These are phyloP conservation scores for Xylaria sp. DNA, from an alignment of 2,329 filamentous ascomycete species.

Conservation along the genomic window DNA sequence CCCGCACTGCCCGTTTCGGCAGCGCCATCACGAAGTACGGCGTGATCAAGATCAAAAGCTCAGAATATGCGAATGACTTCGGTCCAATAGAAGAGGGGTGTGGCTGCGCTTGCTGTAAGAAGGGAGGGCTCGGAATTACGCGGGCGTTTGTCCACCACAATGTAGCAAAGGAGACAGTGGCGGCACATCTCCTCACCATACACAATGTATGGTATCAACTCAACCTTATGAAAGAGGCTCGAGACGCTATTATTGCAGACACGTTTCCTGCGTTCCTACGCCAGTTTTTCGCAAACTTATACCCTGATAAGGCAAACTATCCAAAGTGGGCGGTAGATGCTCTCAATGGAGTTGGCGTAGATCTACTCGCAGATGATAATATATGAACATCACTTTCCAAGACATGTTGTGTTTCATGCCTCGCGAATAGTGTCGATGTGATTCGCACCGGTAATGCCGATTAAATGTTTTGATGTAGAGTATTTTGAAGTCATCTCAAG, in stretches of 20 bases:
- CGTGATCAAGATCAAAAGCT: constrained; percentile 85
- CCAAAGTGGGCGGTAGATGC: constrained; percentile 89
- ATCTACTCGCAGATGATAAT: constrained; percentile 62
- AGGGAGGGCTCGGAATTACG: constrained; percentile 80
- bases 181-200: constrained; percentile 85
- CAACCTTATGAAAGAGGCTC: constrained; percentile 79
- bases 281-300: constrained; percentile 80
- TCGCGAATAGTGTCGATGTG: background rate
- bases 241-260: constrained; percentile 84
- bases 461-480: background rate
- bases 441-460: background rate
- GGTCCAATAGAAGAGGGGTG: constrained; percentile 85
- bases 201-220: constrained; percentile 97
- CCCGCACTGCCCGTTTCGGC: constrained; percentile 93
- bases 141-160: constrained; percentile 92
- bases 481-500: background rate
- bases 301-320: constrained; percentile 73
- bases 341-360: constrained; percentile 80
- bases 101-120: constrained; percentile 79
- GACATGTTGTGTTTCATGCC: background rate
- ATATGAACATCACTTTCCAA: constrained; percentile 19
- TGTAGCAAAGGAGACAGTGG: constrained; percentile 92
- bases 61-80: constrained; percentile 82
- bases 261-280: constrained; percentile 81
- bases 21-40: constrained; percentile 88